A percentile compares a stretch with the other conserved stretches of the same genome.
Evolutionary conservation across 2,329 filamentous ascomycete genomes (phyloP).

Genomic region (Whalleya microplaca): DNA sequence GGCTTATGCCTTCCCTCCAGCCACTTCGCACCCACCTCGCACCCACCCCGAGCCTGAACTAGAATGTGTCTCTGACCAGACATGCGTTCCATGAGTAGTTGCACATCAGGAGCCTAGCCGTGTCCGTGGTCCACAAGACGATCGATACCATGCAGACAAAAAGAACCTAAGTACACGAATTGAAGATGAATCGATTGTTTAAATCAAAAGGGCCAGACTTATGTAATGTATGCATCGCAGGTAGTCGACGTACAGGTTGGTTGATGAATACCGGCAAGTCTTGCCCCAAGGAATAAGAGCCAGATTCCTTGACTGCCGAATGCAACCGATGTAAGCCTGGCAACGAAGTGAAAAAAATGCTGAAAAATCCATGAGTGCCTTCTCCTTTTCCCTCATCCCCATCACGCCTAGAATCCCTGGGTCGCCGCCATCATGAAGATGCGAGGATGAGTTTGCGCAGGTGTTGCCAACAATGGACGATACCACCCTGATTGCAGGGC

Average conservation of each 20-base stretch:
- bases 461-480: conserved; percentile 6
- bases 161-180: conserved; percentile 33
- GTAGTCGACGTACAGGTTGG: conserved; percentile 5
- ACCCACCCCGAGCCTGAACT: conserved; percentile 1
- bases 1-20: conserved; percentile 4
- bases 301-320: conserved; percentile 16
- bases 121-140: conserved; percentile 9
- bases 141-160: conserved; percentile 25
- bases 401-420: conserved; percentile 25
- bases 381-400: conserved; percentile 19
- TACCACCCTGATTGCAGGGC: conserved; percentile 5
- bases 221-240: conserved; percentile 14
- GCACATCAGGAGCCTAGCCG: conserved; percentile 1
- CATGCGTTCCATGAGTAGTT: not conserved
- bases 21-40: not conserved
- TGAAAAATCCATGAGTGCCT: conserved; percentile 15
- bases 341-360: conserved; percentile 33
- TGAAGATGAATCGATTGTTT: conserved; percentile 25
- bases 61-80: not conserved
- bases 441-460: conserved; percentile 12
- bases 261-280: conserved; percentile 5
- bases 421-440: conserved; percentile 23
- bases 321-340: conserved; percentile 22
- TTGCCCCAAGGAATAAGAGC: not conserved
- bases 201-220: conserved; percentile 27